phyloP scores from a whole-genome alignment of 768 basidiomycete genomes.

The Rhizopogon rudus region DNA sequence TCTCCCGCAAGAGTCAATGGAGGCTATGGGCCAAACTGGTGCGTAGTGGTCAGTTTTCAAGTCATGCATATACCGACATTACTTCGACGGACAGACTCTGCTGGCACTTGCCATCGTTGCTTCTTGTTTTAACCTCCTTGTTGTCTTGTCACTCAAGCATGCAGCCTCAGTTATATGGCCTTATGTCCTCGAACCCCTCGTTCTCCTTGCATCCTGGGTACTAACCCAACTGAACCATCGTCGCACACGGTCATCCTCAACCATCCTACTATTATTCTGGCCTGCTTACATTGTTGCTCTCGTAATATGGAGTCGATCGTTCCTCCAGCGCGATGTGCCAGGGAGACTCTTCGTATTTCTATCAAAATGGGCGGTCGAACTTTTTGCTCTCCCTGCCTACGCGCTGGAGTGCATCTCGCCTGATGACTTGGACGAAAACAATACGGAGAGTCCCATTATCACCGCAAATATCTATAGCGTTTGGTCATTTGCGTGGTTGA shows the following conservation, averaged over 20 bases:
- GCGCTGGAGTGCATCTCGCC: conserved; percentile 67
- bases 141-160: conserved; percentile 30
- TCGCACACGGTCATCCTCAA: conserved; percentile 64
- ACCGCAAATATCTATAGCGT: conserved; percentile 79
- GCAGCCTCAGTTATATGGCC: conserved; percentile 41
- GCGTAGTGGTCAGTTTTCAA: conserved; percentile 20
- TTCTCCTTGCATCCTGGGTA: conserved; percentile 40
- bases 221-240: conserved; percentile 69
- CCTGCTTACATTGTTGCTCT: conserved; percentile 53
- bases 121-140: conserved; percentile 39
- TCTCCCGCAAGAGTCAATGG: conserved; percentile 45
- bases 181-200: conserved; percentile 55
- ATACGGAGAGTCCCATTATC: conserved; percentile 61
- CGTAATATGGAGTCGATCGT: conserved; percentile 58
- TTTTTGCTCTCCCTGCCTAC: conserved; percentile 52
- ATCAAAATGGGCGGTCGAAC: conserved; percentile 38
- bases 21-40: conserved; percentile 66
- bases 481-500: conserved; percentile 88
- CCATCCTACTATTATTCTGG: conserved; percentile 78
- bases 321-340: conserved; percentile 26
- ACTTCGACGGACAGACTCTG: conserved; percentile 33
- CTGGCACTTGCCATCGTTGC: conserved; percentile 41
- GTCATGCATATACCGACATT: not conserved
- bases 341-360: conserved; percentile 32
- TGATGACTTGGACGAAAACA: conserved; percentile 39